These are phyloP conservation scores for Penicillium roqueforti DNA, from an alignment of 495 filamentous ascomycete genomes.

Conservation along the genomic window DNA sequence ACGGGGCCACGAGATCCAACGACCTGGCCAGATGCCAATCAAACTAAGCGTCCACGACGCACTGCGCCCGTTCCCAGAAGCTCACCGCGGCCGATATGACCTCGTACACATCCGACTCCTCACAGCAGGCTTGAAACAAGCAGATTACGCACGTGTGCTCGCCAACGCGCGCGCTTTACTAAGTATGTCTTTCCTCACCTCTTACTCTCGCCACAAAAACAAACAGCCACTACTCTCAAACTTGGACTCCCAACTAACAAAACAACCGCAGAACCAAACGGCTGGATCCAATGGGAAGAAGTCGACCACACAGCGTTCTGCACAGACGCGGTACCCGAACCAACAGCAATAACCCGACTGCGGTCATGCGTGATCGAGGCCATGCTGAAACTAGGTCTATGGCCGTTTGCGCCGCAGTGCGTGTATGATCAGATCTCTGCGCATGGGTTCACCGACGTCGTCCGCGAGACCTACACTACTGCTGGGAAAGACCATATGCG, in stretches of 20 bases:
- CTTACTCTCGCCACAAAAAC: not conserved
- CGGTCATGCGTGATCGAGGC: constrained; percentile 11
- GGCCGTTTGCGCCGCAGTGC: constrained; percentile 10
- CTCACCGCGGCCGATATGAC: constrained; percentile 30
- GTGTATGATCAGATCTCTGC: constrained; percentile 12
- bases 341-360: constrained; percentile 7
- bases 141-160: constrained; percentile 19
- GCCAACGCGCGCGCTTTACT: constrained; percentile 25
- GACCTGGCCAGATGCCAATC: constrained; percentile 3
- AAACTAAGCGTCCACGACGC: constrained; percentile 28
- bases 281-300: constrained; percentile 40
- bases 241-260: not conserved
- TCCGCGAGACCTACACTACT: constrained; percentile 13
- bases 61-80: constrained; percentile 25
- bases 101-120: constrained; percentile 35
- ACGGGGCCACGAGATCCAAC: not conserved
- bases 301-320: constrained; percentile 19
- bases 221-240: not conserved
- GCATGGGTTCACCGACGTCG: constrained; percentile 9
- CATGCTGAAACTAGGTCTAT: constrained; percentile 15
- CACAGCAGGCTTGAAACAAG: constrained; percentile 21
- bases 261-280: constrained; percentile 25
- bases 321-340: constrained; percentile 13
- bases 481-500: constrained; percentile 13
- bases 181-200: constrained; percentile 22